These are phyloP conservation scores for Fabrea salina DNA, from an alignment of 169 alveolate species.

Conservation along the genomic window DNA sequence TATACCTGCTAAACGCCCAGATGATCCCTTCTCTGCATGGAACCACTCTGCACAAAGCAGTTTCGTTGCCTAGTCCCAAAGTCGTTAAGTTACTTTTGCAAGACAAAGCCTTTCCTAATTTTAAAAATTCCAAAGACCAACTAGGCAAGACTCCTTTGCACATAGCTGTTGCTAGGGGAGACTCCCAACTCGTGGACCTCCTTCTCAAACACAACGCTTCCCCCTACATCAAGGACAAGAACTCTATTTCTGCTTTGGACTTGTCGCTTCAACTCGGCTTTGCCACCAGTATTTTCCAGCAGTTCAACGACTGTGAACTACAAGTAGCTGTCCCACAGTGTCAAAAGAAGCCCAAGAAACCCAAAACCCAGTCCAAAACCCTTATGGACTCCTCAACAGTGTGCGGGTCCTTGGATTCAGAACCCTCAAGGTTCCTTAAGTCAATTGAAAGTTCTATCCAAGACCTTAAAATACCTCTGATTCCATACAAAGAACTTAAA, in stretches of 20 bases:
- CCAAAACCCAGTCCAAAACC: conserved; percentile 1
- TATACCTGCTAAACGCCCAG: background rate
- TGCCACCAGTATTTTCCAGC: background rate
- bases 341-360: background rate
- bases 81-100: background rate
- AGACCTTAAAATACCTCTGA: background rate
- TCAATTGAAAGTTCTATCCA: background rate
- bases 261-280: conserved; percentile 19
- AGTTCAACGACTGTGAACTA: background rate
- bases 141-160: conserved; percentile 28
- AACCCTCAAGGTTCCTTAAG: background rate
- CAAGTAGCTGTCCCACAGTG: too few relatives aligned
- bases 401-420: too few relatives aligned
- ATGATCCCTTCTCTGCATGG: background rate
- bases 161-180: conserved; percentile 26
- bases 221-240: background rate
- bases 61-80: background rate
- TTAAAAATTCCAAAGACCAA: background rate
- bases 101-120: background rate
- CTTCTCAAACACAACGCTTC: conserved; percentile 22
- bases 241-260: background rate
- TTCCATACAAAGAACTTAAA: background rate
- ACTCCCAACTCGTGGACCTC: conserved; percentile 12
- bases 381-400: background rate
- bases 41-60: background rate